Base-by-base conservation (phyloP, 1,284 basidiomycete genomes). In the Sanguinoderma infundibulare region DNA sequence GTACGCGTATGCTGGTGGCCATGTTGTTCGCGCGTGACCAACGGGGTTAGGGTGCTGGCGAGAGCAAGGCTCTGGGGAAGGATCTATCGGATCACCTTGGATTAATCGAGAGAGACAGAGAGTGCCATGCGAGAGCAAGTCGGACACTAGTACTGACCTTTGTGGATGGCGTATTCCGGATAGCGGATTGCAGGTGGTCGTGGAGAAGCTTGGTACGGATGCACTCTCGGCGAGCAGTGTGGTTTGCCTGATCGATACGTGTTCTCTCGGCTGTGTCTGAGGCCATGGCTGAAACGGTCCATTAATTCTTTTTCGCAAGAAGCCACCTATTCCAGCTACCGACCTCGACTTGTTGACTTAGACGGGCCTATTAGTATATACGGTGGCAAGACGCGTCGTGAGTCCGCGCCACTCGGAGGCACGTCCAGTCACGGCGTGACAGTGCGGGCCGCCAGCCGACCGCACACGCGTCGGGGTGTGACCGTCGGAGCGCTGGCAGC, bases 181-280 rank as follows among this genome's bases (percentile, higher is more conserved):
- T 17, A 0, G 53, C 56, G 12, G 38, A 30, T 28, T 66, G 35
- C 4, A 68, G 50, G 46, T 68, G 67, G 2, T 61, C 52, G 40
- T 62, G 63, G 0, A 68, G 32, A n/a, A 65, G 60, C 12, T 46
- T 47, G 35, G 40, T 46, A 17, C 63, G 65, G 24, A 63, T 32
- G 46, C 55, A 60, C n/a, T 52, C 35, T 36, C 61, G 54, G 10
- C 50, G 61, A 15, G 17, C 46, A 32, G 6, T 28, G 34, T 17
- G 26, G 4, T 17, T 17, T 3, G 28, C 26, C 26, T 28, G 46
- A 32, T 28, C 8, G 34, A 34, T 28, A 26, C 1, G 7, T 4
- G 42, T 44, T 7, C 17, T 44, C 22, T 26, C 9, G 40, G n/a
- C n/a, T n/a, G 4, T 17, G 2, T 44, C 42, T 22, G n/a, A 24